Conservation (phyloP, 306 rosid genomes). For the Abrus precatorius region DNA sequence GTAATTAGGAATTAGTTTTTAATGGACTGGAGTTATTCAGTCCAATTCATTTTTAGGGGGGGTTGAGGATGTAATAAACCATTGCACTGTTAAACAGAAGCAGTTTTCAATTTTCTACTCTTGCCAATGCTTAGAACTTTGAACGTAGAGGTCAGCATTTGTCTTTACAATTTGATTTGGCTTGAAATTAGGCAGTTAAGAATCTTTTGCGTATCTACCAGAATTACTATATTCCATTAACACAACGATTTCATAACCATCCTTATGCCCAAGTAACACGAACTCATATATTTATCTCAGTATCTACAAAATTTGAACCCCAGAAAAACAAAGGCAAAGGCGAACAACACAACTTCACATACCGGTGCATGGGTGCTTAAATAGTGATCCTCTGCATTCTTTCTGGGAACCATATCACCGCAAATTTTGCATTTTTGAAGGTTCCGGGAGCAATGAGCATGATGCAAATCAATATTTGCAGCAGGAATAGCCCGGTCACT, state of each 20-base stretch:
- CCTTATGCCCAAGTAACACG: neutral
- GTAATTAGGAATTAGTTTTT: neutral
- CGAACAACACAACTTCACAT: constrained; percentile 40
- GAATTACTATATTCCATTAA: neutral
- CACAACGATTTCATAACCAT: constrained; percentile 1
- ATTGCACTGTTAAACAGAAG: constrained; percentile 12
- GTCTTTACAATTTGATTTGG: neutral
- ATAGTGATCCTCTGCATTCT: constrained; percentile 79
- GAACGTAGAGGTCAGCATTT: neutral
- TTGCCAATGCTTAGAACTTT: constrained; percentile 3
- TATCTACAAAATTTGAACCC: constrained; percentile 3
- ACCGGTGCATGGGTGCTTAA: constrained; percentile 95
- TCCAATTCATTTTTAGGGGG: neutral
- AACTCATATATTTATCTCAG: neutral
- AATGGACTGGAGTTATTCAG: neutral
- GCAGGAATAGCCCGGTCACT: constrained; percentile 86
- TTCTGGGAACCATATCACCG: constrained; percentile 87
- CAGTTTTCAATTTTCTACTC: constrained; percentile 25
- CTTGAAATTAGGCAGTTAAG: neutral
- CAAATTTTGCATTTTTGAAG: constrained; percentile 91
- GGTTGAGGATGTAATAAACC: neutral
- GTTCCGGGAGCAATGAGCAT: constrained; percentile 86
- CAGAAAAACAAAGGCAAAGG: neutral
- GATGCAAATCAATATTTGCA: constrained; percentile 86
- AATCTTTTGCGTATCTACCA: neutral